phyloP scores from a whole-genome alignment of 2,329 filamentous ascomycete genomes.

The Periconia macrospinosa region DNA sequence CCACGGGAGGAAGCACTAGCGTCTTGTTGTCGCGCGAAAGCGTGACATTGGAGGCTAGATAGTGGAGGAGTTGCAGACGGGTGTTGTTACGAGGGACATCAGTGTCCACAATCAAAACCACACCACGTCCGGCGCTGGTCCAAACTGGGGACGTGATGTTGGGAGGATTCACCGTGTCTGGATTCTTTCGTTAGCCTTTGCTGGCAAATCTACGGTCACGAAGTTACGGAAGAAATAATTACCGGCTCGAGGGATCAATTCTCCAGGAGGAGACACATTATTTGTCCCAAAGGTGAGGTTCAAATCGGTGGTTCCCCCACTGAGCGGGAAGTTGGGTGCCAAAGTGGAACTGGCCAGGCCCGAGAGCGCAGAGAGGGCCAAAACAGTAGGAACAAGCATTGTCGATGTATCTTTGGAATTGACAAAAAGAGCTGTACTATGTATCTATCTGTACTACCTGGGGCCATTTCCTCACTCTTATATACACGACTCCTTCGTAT shows the following conservation, averaged over 20 bases:
- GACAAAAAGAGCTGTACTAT: too few relatives aligned
- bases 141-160: conserved; percentile 23
- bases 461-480: too few relatives aligned
- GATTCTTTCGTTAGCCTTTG: background rate
- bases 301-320: conserved; percentile 16
- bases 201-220: background rate
- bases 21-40: conserved; percentile 7
- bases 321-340: conserved; percentile 35
- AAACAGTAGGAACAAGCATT: conserved; percentile 2
- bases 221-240: conserved; percentile 4
- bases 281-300: conserved; percentile 35
- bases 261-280: conserved; percentile 34
- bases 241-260: conserved; percentile 36
- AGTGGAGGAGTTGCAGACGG: conserved; percentile 35
- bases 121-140: conserved; percentile 9
- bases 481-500: too few relatives aligned
- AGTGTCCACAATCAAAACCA: conserved; percentile 36
- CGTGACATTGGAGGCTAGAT: conserved; percentile 33
- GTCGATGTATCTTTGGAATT: too few relatives aligned
- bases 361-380: conserved; percentile 12
- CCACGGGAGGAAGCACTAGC: conserved; percentile 13
- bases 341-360: conserved; percentile 20
- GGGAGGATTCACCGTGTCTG: conserved; percentile 31
- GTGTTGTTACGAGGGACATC: conserved; percentile 37
- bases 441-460: too few relatives aligned